Evolutionary conservation across 108 stramenopile genomes (phyloP).

Genomic region (Conticribra weissflogii): DNA sequence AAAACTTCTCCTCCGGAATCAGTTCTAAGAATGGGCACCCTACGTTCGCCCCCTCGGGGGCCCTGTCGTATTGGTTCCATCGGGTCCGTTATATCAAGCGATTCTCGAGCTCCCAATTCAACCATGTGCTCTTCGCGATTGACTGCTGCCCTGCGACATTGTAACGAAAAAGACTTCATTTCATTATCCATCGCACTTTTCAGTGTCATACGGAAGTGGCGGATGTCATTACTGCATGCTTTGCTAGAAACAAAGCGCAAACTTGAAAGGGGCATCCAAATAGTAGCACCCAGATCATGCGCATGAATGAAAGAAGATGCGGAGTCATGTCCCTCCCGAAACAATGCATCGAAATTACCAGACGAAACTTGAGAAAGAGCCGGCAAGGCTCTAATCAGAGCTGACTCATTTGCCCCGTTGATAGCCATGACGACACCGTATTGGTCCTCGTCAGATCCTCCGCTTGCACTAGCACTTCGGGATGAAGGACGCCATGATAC

Average conservation of each 20-base stretch:
- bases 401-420: constrained; percentile 10
- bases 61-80: neutral
- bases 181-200: constrained; percentile 6
- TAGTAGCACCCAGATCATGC: constrained; percentile 17
- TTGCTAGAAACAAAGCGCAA: constrained; percentile 28
- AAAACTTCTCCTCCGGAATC: neutral
- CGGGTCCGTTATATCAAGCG: neutral
- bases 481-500: constrained; percentile 22
- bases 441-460: neutral
- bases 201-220: constrained; percentile 6
- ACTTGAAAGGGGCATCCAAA: constrained; percentile 21
- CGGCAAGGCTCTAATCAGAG: constrained; percentile 27
- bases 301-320: constrained; percentile 6
- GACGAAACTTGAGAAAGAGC: constrained; percentile 8
- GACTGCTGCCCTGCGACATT: neutral
- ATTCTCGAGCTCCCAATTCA: neutral
- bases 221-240: neutral
- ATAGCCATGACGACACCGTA: constrained; percentile 34
- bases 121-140: constrained; percentile 8
- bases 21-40: neutral
- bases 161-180: constrained; percentile 7
- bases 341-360: neutral
- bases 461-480: neutral
- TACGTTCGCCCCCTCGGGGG: neutral
- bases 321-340: constrained; percentile 2